Base-by-base conservation (phyloP, 2,329 filamentous ascomycete species). In the Chalaropsis thielavioides region DNA sequence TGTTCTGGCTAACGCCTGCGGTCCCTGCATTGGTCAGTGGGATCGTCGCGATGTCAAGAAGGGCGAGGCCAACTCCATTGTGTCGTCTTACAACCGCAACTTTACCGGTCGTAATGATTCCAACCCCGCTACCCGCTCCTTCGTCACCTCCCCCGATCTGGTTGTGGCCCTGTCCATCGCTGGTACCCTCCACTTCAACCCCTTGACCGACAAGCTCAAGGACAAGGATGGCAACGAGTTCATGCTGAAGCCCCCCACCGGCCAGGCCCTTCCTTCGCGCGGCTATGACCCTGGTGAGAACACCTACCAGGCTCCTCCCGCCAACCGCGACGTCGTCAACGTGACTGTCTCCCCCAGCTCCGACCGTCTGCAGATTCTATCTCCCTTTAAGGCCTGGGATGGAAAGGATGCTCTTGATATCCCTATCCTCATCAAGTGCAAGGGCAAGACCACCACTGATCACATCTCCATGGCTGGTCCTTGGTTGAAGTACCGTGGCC, bases 1-100 rank as follows among this genome's bases (percentile, higher is more conserved):
- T 73, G 89, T 97, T 69, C 83, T 99, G 62, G 92, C 92, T 72
- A 97, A 97, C 76, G 92, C 94, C 69, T 97, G 94, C 75, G 92
- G 88, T 71, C 88, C 89, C 71, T 94, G 89, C 79, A 92, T 95
- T 75, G 91, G 90, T 67, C 92, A 97, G 78, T 97, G 94, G 94
- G 91, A 96, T 74, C 88, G 94, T 71, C 81, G 80, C 70, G 92
- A 97, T 71, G 90, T 96, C 65, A 88, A 92, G 83, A 96, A 97
- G 85, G 92, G 92, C 70, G 86, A 89, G 72, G 81, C 91, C 72
- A 99, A 99, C 86, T 95, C 91, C 6, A 99, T 99, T 76, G 81
- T 99, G 75, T 96, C 92, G 59, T 97, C 94, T 35, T 99, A 96
- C 87, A 99, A 99, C 88, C 91, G 94, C 78, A 97, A 99, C 86